Evolutionary conservation across 208 protist species (phyloP), one percentile per base, ranked within the genome.

Genomic region (Trypanosomatidae sp.): DNA sequence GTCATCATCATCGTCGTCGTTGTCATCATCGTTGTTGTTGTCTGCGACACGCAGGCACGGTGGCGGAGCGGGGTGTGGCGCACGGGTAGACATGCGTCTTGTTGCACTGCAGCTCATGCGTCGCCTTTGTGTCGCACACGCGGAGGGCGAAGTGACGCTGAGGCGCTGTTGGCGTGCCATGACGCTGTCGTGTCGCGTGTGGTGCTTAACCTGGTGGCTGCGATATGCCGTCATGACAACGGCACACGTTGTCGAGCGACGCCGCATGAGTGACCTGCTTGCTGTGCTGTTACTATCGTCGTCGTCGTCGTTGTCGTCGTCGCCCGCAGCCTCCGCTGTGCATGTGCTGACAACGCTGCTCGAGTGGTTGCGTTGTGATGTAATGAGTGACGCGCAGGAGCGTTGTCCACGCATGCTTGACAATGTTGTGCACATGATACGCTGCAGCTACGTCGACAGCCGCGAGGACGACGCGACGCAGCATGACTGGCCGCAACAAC

Each of bases 151-250:
- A 16, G 59, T 73, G 25, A 45, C 71, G 53, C 56, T 73, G 25
- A 45, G 71, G 53, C 56, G 58, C 26, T 61, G 59, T 52, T 52
- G 83, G 15, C 48, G 53, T 0, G 61, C 65, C 25, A 80, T 90
- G 62, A 66, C 55, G 15, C 50, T 83, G 23, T 66, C 66, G 48
- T 78, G 78, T 59, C 71, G 73, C 42, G 73, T 91, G 37, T 48
- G 83, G 19, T 79, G 70, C 48, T 57, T 91, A 19, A 91, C 81
- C 18, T 85, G 76, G 73, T 91, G 81, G 77, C 57, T 91, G 53
- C 72, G 81, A 18, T 60, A 72, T 28, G 71, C 64, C 11, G 27
- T 64, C 1, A 87, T 72, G 0, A 55, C 68, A 5, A 79, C 81
- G 18, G 61, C 60, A 10, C 73, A 56, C 42, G 79, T 74, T 33